phyloP scores from a whole-genome alignment of 768 basidiomycete genomes.

The Boletus fagicola region DNA sequence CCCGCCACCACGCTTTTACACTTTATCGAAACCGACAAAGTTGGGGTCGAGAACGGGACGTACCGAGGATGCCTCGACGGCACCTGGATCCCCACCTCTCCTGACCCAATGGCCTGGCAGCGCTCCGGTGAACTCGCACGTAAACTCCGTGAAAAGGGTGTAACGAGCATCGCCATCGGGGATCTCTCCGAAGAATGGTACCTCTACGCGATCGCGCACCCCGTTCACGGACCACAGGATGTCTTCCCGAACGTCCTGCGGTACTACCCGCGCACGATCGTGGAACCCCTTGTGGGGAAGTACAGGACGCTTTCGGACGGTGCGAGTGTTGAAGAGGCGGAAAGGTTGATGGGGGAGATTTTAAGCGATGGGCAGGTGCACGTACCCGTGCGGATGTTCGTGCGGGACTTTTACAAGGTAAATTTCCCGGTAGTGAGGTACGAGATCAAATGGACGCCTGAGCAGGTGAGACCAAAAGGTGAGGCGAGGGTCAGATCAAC shows the following conservation, averaged over 20 bases:
- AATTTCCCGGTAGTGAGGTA: slow-evolving; percentile 69
- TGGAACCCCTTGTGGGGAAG: slow-evolving; percentile 42
- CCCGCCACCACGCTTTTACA: slow-evolving; percentile 51
- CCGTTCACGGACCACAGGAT: slow-evolving; percentile 48
- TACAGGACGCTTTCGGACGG: slow-evolving; percentile 43
- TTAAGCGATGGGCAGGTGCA: slow-evolving; percentile 64
- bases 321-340: slow-evolving; percentile 43
- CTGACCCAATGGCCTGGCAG: slow-evolving; percentile 69
- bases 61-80: slow-evolving; percentile 67
- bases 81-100: slow-evolving; percentile 52
- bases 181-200: slow-evolving; percentile 77
- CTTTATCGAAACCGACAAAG: slow-evolving; percentile 54
- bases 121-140: slow-evolving; percentile 56
- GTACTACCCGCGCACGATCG: slow-evolving; percentile 55
- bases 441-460: slow-evolving; percentile 66
- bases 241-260: slow-evolving; percentile 56
- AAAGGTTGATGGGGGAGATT: slow-evolving; percentile 55
- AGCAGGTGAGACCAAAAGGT: slow-evolving; percentile 56
- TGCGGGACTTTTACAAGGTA: slow-evolving; percentile 52
- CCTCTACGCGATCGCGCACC: slow-evolving; percentile 69
- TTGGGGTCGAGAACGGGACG: slow-evolving; percentile 55
- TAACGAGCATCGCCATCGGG: slow-evolving; percentile 62
- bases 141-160: slow-evolving; percentile 53
- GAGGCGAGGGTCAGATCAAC: neutral
- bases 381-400: slow-evolving; percentile 61